These are phyloP conservation scores for Cladosporium oxysporum DNA, from an alignment of 2,329 filamentous ascomycete species.

Conservation along the genomic window DNA sequence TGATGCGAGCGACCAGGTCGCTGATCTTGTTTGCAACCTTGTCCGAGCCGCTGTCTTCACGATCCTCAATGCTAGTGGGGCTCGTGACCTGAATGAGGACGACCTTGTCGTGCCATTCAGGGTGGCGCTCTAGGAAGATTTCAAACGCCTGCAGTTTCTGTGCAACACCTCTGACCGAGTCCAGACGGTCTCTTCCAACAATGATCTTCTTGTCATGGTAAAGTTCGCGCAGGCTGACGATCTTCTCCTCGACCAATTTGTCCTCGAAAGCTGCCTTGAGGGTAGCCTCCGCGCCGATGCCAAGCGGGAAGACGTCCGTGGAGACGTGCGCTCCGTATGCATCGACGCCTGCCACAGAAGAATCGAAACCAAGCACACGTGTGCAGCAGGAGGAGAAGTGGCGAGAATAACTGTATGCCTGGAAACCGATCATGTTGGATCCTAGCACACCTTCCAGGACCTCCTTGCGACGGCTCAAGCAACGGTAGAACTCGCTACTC, in stretches of 20 bases:
- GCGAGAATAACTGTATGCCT: conserved; percentile 91
- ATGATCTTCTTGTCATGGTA: conserved; percentile 94
- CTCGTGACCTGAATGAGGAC: conserved; percentile 95
- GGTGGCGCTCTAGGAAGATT: conserved; percentile 84
- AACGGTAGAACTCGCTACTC: conserved; percentile 92
- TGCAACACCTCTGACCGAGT: conserved; percentile 89
- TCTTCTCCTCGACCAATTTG: conserved; percentile 69
- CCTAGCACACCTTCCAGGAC: conserved; percentile 86
- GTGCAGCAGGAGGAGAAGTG: conserved; percentile 96
- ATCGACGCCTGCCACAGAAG: conserved; percentile 80
- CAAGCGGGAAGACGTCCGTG: conserved; percentile 91
- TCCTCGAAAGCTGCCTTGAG: conserved; percentile 70
- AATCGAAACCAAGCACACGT: conserved; percentile 85
- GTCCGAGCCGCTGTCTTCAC: conserved; percentile 66
- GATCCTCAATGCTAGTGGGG: conserved; percentile 66
- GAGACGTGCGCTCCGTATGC: conserved; percentile 86
- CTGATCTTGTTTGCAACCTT: conserved; percentile 88
- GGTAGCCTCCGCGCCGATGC: conserved; percentile 83
- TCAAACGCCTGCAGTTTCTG: conserved; percentile 96
- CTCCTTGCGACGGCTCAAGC: conserved; percentile 84
- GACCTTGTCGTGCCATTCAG: conserved; percentile 88
- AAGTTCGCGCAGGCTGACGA: conserved; percentile 69
- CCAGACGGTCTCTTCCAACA: conserved; percentile 88
- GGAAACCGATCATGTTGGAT: conserved; percentile 91
- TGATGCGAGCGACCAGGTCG: conserved; percentile 87